Percentiles rank a stretch among this genome's conserved stretches.
phyloP scores from a whole-genome alignment of 129 eudicot species.

The Helianthus tuberosus region DNA sequence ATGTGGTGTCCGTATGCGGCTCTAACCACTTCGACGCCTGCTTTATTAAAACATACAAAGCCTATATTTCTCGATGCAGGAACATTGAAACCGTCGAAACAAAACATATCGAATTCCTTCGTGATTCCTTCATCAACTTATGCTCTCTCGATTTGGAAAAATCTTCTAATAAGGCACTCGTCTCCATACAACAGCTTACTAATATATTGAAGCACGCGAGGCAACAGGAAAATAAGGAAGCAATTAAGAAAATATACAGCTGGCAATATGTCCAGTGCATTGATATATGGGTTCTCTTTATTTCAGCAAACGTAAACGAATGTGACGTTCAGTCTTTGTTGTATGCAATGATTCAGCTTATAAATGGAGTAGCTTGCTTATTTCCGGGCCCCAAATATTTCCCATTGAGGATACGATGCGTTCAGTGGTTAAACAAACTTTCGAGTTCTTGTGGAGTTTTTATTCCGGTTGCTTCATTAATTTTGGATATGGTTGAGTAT shows the following conservation, averaged over 20 bases:
- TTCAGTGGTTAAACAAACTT: slow-evolving; percentile 81
- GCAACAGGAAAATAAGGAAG: slow-evolving; percentile 66
- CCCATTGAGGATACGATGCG: slow-evolving; percentile 73
- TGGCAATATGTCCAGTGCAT: slow-evolving; percentile 84
- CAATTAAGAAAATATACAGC: slow-evolving; percentile 69
- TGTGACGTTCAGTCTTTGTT: slow-evolving; percentile 59
- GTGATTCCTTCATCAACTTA: slow-evolving; percentile 61
- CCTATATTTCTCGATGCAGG: slow-evolving; percentile 67
- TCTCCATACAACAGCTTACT: slow-evolving; percentile 64
- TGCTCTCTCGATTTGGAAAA: slow-evolving; percentile 80
- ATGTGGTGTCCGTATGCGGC: slow-evolving; percentile 63
- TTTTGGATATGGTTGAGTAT: slow-evolving; percentile 74
- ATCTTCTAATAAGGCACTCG: slow-evolving; percentile 57
- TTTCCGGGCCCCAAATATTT: slow-evolving; percentile 79
- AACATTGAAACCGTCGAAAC: slow-evolving; percentile 46
- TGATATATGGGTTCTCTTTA: slow-evolving; percentile 85
- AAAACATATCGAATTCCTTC: slow-evolving; percentile 61
- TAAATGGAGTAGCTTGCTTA: slow-evolving; percentile 67
- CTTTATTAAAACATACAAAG: slow-evolving; percentile 64
- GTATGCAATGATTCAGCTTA: slow-evolving; percentile 57
- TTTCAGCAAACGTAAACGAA: slow-evolving; percentile 52
- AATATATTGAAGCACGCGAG: slow-evolving; percentile 61
- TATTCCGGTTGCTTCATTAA: slow-evolving; percentile 74
- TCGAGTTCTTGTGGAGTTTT: slow-evolving; percentile 71
- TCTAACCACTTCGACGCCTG: slow-evolving; percentile 56